Conservation (phyloP, 108 stramenopile species). For the Schizochytrium sp. region DNA sequence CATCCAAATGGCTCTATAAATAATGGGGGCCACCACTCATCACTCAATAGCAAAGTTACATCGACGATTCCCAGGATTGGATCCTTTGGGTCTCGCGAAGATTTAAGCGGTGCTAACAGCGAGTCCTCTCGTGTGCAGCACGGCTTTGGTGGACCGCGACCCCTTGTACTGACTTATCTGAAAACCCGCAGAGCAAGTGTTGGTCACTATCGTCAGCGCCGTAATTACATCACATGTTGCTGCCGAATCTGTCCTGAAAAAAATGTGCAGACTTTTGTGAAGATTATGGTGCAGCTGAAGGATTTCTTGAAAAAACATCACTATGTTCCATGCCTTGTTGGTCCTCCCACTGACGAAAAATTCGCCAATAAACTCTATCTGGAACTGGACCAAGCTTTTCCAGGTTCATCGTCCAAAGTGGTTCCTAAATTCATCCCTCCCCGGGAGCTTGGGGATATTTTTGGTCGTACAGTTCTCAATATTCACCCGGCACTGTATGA, state of each 20-base stretch:
- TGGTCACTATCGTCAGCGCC: not conserved
- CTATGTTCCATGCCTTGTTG: conserved; percentile 37
- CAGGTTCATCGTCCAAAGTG: conserved; percentile 36
- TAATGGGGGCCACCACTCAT: too few relatives aligned
- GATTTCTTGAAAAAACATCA: conserved; percentile 30
- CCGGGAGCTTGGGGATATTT: not conserved
- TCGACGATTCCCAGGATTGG: conserved; percentile 36
- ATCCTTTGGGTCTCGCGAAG: conserved; percentile 32
- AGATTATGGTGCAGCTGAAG: conserved; percentile 29
- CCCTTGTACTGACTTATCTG: conserved; percentile 9
- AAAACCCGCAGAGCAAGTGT: not conserved
- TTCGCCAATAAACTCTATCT: conserved; percentile 50
- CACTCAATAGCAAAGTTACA: not conserved
- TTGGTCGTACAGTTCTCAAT: conserved; percentile 25
- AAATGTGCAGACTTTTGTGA: conserved; percentile 30
- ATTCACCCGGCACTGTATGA: conserved; percentile 51
- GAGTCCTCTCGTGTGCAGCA: conserved; percentile 35
- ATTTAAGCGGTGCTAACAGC: not conserved
- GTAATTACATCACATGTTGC: conserved; percentile 24
- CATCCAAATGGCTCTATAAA: too few relatives aligned
- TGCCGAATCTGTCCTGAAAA: conserved; percentile 56
- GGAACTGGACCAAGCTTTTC: conserved; percentile 22
- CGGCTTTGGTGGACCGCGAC: conserved; percentile 47
- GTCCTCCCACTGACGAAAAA: conserved; percentile 5
- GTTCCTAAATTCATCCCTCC: conserved; percentile 17